These are phyloP conservation scores for Starmera quercuum DNA, from an alignment of 805 yeast genomes.

Conservation along the genomic window DNA sequence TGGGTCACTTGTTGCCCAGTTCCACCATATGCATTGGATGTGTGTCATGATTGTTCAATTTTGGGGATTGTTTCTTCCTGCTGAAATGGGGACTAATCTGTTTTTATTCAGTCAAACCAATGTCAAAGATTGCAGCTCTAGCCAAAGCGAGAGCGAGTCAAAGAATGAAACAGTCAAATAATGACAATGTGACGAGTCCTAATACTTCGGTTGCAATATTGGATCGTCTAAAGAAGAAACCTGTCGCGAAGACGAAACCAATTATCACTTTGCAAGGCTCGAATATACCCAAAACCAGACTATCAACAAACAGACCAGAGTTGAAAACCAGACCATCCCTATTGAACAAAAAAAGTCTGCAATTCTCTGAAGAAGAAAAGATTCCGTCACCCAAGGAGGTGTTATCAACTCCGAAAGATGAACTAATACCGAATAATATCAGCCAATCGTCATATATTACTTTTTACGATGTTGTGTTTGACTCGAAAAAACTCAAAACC, in stretches of 20 bases:
- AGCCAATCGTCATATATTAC: too few species aligned
- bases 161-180: constrained; percentile 1
- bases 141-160: constrained; percentile 17
- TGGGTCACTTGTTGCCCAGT: constrained; percentile 1
- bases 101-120: constrained; percentile 3
- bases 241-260: not conserved
- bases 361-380: too few species aligned
- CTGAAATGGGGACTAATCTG: not conserved
- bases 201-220: too few species aligned
- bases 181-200: too few species aligned
- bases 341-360: too few species aligned
- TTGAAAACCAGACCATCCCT: too few species aligned
- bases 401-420: too few species aligned
- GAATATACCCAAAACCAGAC: not conserved
- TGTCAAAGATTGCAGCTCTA: constrained; percentile 16
- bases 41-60: constrained; percentile 2
- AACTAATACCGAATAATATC: too few species aligned
- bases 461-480: not conserved
- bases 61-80: constrained; percentile 1
- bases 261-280: not conserved
- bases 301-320: too few species aligned
- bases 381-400: too few species aligned
- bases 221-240: constrained; percentile 9
- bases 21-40: not conserved
- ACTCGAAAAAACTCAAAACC: not conserved